These are phyloP conservation scores for Solanum medicagineum DNA, from an alignment of 257 asterid genomes.

Conservation along the genomic window DNA sequence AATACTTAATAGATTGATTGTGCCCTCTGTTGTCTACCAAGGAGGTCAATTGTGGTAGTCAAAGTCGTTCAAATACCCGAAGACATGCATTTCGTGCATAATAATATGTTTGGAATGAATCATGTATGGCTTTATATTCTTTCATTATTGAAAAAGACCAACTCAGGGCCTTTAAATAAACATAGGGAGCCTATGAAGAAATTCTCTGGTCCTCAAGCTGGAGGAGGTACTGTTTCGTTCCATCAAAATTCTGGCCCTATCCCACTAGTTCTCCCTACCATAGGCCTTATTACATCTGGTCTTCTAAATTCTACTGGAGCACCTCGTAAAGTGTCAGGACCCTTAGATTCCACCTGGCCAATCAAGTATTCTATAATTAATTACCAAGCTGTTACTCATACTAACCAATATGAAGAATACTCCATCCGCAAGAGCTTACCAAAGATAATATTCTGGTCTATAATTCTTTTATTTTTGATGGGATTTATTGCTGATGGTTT, in stretches of 20 bases:
- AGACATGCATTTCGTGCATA: slow-evolving; percentile 74
- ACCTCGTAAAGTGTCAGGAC: slow-evolving; percentile 70
- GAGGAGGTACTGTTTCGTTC: slow-evolving; percentile 40
- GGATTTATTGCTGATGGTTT: slow-evolving; percentile 87
- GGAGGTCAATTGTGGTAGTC: slow-evolving; percentile 55
- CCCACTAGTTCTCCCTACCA: slow-evolving; percentile 67
- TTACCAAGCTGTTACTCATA: slow-evolving; percentile 73
- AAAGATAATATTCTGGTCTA: slow-evolving; percentile 52
- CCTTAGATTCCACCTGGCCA: slow-evolving; percentile 54
- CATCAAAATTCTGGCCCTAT: slow-evolving; percentile 79
- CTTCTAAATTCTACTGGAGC: slow-evolving; percentile 67
- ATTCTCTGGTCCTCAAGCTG: slow-evolving; percentile 81
- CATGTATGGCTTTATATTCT: slow-evolving; percentile 80
- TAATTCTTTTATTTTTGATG: slow-evolving; percentile 64
- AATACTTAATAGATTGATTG: slow-evolving; percentile 61
- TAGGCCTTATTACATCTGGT: slow-evolving; percentile 84
- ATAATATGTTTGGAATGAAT: slow-evolving; percentile 44
- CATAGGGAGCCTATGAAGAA: slow-evolving; percentile 79
- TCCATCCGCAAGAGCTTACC: slow-evolving; percentile 62
- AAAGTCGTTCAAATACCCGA: slow-evolving; percentile 87
- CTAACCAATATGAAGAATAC: slow-evolving; percentile 44
- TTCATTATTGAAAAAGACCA: slow-evolving; percentile 41
- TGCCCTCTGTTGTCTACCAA: slow-evolving; percentile 59
- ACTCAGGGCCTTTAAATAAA: slow-evolving; percentile 74
- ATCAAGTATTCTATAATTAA: slow-evolving; percentile 32